A percentile compares a stretch with the other conserved stretches of the same genome.
Conservation (phyloP, 371 early-diverging fungal genomes). For the Entomophthora muscae region DNA sequence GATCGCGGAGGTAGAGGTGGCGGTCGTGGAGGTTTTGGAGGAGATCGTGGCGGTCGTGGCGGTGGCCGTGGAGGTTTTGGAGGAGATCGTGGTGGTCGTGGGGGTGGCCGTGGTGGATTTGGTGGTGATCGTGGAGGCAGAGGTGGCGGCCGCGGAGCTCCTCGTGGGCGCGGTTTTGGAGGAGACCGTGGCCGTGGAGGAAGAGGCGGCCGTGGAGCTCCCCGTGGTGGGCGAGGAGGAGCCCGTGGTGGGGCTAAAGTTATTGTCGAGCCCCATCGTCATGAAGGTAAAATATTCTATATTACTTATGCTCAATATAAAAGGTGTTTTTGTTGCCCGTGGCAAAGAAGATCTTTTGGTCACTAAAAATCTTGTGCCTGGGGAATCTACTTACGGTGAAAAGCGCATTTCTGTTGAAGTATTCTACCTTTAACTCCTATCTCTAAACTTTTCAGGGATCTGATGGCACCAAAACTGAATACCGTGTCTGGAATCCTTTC, state of each 20-base stretch:
- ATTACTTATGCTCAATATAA: neutral
- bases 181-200: conserved; percentile 31
- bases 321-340: conserved; percentile 90
- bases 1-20: conserved; percentile 30
- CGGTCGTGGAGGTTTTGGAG: conserved; percentile 18
- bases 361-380: conserved; percentile 98
- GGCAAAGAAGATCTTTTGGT: conserved; percentile 98
- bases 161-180: conserved; percentile 18
- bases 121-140: conserved; percentile 6
- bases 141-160: conserved; percentile 11
- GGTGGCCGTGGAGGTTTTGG: conserved; percentile 21
- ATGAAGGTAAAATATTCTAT: conserved; percentile 33
- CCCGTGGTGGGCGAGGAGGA: conserved; percentile 34
- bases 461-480: conserved; percentile 96
- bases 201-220: conserved; percentile 29
- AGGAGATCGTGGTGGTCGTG: conserved; percentile 22
- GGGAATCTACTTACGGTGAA: conserved; percentile 98
- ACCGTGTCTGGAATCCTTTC: conserved; percentile 99
- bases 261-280: conserved; percentile 94
- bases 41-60: conserved; percentile 17
- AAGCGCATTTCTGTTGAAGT: conserved; percentile 89
- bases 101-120: conserved; percentile 19
- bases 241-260: conserved; percentile 83
- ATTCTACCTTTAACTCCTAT: neutral
- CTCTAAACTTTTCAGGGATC: conserved; percentile 25